Evolutionary conservation across 2,329 filamentous ascomycete species (phyloP).

Genomic region (Talaromyces sp.): DNA sequence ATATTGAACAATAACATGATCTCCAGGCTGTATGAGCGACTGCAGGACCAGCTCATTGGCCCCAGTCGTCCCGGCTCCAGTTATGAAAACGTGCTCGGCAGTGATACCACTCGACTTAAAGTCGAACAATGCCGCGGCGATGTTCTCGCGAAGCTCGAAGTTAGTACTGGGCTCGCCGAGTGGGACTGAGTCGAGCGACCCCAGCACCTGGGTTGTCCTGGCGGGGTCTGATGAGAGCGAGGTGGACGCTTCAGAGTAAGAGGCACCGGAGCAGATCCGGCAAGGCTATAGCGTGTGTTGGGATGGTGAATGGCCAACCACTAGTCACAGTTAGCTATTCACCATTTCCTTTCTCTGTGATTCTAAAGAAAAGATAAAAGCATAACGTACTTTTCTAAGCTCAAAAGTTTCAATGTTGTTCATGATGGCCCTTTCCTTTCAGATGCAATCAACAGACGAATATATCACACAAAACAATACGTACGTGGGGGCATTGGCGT

Average conservation of each 20-base stretch:
- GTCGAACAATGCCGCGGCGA: background rate
- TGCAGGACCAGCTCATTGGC: background rate
- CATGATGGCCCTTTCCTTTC: background rate
- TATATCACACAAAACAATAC: background rate
- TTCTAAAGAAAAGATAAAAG: background rate
- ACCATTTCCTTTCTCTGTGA: background rate
- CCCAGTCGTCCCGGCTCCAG: background rate
- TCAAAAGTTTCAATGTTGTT: background rate
- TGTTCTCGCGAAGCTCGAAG: background rate
- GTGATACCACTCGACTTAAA: background rate
- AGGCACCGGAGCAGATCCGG: background rate
- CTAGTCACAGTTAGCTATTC: background rate
- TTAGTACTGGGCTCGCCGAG: background rate
- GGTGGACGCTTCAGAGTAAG: background rate
- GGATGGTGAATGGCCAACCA: background rate
- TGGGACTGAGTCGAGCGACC: background rate
- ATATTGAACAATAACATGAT: slow-evolving; percentile 81
- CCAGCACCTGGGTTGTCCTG: background rate
- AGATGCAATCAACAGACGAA: background rate
- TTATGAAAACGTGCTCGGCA: background rate
- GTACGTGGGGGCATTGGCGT: too few relatives aligned
- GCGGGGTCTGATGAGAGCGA: background rate
- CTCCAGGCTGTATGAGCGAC: slow-evolving; percentile 45
- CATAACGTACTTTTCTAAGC: background rate
- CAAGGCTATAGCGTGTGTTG: background rate